Base-by-base conservation (phyloP, 2,329 filamentous ascomycete species). In the Emericellopsis cladophorae region DNA sequence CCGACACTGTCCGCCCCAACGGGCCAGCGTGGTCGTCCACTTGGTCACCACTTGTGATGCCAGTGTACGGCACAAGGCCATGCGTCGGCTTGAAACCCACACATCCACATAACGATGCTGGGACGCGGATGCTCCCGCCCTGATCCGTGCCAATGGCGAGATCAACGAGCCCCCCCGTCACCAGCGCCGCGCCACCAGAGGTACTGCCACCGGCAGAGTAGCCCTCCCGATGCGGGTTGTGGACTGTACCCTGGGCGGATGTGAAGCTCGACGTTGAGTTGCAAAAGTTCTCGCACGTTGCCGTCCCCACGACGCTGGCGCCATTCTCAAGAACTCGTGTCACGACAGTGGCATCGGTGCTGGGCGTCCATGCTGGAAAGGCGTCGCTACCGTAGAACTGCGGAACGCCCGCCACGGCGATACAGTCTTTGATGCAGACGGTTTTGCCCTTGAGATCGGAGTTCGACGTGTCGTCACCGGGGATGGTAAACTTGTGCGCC, bases 261-360 rank as follows among this genome's bases (percentile, higher is more conserved):
- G 65, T 70, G 44, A 65, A 70, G 0, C 66, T 68, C 0, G 62
- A 60, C 1, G 67, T 66, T 0, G 64, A 66, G 44, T 66, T 65
- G 45, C 68, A 74, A 37, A 68, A 66, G 47, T 72, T 72, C 45
- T 76, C 73, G 43, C 72, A 76, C 0, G 63, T 63, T 1, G 68
- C 60, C 1, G 69, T 74, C 10, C 72, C 66, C 7, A 64, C 57
- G 14, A 76, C 66, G 35, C 64, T 51, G 0, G 63, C 72, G 0
- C 72, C 72, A 2, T 67, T 68, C 14, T 72, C 64, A 4, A 76
- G 52, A 1, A 66, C 53, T 12, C 73, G 55, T 1, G 63, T 68
- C 18, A 75, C 68, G 1, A 75, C 64, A 0, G 69, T 73, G 0
- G 73, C 72, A 50, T 76, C 72, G 3, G 67, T 67, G 5, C 53